These are phyloP conservation scores for Salix caprea DNA, from an alignment of 345 rosid species.

Conservation along the genomic window DNA sequence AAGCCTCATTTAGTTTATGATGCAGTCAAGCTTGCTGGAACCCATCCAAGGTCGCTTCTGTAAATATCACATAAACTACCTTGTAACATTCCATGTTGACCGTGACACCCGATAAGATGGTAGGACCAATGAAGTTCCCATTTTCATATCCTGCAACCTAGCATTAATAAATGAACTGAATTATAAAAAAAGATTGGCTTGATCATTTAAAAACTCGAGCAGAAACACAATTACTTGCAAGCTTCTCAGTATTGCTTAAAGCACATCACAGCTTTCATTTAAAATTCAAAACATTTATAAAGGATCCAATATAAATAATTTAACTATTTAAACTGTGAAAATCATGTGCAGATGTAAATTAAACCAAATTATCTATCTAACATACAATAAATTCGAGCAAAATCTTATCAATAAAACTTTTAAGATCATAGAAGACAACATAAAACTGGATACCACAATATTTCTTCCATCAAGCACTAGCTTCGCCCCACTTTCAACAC, in stretches of 20 bases:
- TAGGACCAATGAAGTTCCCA: slow-evolving; percentile 62
- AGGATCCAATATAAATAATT: background rate
- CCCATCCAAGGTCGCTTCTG: background rate
- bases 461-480: slow-evolving; percentile 63
- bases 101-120: slow-evolving; percentile 51
- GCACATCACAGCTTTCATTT: background rate
- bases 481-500: slow-evolving; percentile 50
- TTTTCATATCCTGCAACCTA: slow-evolving; percentile 58
- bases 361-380: background rate
- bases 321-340: background rate
- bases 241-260: background rate
- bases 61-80: slow-evolving; percentile 25
- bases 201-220: background rate
- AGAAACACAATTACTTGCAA: background rate
- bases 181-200: background rate
- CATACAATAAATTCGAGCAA: no score
- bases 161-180: background rate
- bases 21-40: background rate
- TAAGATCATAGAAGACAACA: background rate
- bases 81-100: slow-evolving; percentile 60
- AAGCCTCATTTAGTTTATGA: background rate
- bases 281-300: background rate
- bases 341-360: background rate
- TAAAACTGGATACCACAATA: slow-evolving; percentile 35
- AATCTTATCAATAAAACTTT: background rate